Evolutionary conservation across 2,329 filamentous ascomycete species (phyloP), one percentile per base, ranked within the genome.

Genomic region (Orbilia oligospora): DNA sequence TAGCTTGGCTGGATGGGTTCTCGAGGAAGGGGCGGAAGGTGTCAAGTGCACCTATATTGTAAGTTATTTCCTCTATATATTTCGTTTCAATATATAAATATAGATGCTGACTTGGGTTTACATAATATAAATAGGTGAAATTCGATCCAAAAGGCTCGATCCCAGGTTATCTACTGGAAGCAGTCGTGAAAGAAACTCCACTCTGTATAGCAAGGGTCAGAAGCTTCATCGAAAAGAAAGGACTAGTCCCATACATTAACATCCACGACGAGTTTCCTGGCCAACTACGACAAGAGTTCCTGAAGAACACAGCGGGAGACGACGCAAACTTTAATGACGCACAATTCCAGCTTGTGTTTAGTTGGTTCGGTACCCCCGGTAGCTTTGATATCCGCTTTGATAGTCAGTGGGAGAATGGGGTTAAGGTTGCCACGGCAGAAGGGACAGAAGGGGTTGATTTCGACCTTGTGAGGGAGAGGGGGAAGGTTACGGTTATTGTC

Each of bases 111-210:
- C n/a, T n/a, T n/a, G n/a, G n/a, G n/a, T n/a, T n/a, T n/a, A n/a
- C n/a, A n/a, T 46, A 6, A 1, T n/a, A 9, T 38, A 6, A 10
- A 58, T 20, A 78, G 75, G 68, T 72, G 30, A 72, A 78, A 78
- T 78, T 78, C 61, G 75, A 78, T 16, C 75, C 75, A 3, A 78
- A 78, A 16, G 75, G 75, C 12, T 68, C 51, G 6, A 72, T 78
- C 38, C 75, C 75, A 10, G 18, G 61, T 2, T 64, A 18, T 12
- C 9, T 78, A 5, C 55, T 78, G 9, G 46, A 65, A 18, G 51
- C 64, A 16, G 68, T 78, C 2, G 68, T 72, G 2, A 72, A 72
- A 27, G 68, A 78, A 9, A 72, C 75, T 5, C 75, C 75, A 12
- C 63, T 72, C 0, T 78, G 75, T 22, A 68, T 78, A 5, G 18